Evolutionary conservation across 2,329 filamentous ascomycete species (phyloP).

Genomic region (Calonectria honghensis): DNA sequence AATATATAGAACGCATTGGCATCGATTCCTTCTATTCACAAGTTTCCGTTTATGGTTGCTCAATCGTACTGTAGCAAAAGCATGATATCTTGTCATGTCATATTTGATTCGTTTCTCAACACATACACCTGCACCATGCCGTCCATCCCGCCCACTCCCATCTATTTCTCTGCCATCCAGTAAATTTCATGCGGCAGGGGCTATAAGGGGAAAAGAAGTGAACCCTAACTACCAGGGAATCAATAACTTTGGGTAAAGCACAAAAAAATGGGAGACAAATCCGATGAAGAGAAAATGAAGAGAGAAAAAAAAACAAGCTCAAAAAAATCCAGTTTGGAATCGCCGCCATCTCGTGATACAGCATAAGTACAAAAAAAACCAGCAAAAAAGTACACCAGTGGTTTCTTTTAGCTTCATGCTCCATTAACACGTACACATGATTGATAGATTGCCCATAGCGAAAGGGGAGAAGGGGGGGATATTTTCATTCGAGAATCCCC

Average conservation of each 20-base stretch:
- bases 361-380: conserved; percentile 55
- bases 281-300: conserved; percentile 38
- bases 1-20: conserved; percentile 41
- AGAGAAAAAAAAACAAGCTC: conserved; percentile 39
- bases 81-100: conserved; percentile 19
- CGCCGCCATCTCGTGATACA: conserved; percentile 53
- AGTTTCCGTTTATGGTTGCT: conserved; percentile 21
- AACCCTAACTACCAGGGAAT: conserved; percentile 27
- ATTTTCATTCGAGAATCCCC: conserved; percentile 4
- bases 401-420: conserved; percentile 56
- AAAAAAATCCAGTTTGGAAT: conserved; percentile 50
- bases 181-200: conserved; percentile 19
- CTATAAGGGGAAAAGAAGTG: conserved; percentile 22
- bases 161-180: conserved; percentile 32
- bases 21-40: conserved; percentile 30
- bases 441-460: conserved; percentile 40
- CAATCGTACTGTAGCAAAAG: not conserved
- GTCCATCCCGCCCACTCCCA: conserved; percentile 13
- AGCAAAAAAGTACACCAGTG: conserved; percentile 45
- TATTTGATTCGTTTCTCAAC: conserved; percentile 33
- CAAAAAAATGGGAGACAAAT: conserved; percentile 38
- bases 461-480: conserved; percentile 12
- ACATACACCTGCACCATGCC: conserved; percentile 23
- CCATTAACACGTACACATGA: conserved; percentile 57
- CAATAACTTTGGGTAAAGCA: conserved; percentile 22